A percentile compares a stretch with the other conserved stretches of the same genome.
phyloP scores from a whole-genome alignment of 768 basidiomycete genomes.

The Boletus tomentosulus region DNA sequence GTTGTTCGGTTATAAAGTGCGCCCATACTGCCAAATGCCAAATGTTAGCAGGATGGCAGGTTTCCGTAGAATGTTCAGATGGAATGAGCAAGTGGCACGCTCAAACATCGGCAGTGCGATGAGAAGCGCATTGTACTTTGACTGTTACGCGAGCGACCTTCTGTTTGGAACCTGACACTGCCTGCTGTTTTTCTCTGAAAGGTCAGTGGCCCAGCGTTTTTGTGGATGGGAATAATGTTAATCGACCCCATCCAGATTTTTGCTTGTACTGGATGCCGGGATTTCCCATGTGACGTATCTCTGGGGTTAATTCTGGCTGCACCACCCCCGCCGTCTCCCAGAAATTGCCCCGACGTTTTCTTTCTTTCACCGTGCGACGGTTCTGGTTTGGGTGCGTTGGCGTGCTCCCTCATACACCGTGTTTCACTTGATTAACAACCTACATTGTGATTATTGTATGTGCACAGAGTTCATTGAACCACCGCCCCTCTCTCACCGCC shows the following conservation, averaged over 20 bases:
- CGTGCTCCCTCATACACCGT: background rate
- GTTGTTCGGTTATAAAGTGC: background rate
- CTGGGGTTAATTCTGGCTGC: too few species aligned
- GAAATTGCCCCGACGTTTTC: too few species aligned
- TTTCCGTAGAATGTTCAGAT: background rate
- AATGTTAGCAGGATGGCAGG: background rate
- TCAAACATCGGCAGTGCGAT: background rate
- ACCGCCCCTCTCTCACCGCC: background rate
- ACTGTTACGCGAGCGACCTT: background rate
- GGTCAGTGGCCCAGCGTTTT: background rate
- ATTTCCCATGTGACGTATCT: too few species aligned
- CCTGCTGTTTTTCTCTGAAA: background rate
- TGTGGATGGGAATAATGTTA: too few species aligned
- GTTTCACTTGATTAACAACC: background rate
- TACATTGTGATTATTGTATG: background rate
- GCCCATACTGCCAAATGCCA: background rate
- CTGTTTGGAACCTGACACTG: background rate
- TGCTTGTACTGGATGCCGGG: too few species aligned
- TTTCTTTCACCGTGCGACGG: too few species aligned
- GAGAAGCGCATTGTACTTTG: background rate
- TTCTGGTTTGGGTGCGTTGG: background rate
- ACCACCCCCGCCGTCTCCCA: too few species aligned
- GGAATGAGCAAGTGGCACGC: background rate
- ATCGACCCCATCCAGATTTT: background rate
- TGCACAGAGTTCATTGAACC: background rate